These are phyloP conservation scores for Backusella australiensis DNA, from an alignment of 192 early-diverging fungal genomes.

Conservation along the genomic window DNA sequence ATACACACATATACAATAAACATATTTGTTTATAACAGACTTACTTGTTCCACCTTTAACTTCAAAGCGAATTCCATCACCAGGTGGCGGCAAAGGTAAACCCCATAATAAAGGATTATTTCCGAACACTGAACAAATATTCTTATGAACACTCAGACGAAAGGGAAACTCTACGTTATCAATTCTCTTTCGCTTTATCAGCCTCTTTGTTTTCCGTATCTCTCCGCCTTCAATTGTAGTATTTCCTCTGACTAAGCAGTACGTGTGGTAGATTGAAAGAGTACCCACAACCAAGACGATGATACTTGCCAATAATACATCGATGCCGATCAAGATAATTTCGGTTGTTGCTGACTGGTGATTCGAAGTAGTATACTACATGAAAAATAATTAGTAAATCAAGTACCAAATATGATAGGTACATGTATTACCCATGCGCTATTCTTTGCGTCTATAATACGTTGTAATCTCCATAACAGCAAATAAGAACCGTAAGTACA, in stretches of 20 bases:
- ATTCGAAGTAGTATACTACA: background rate
- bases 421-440: background rate
- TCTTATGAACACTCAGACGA: slow-evolving; percentile 69
- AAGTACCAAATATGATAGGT: background rate
- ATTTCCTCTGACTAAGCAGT: slow-evolving; percentile 57
- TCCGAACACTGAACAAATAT: slow-evolving; percentile 74
- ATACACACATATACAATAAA: background rate
- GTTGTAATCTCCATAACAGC: slow-evolving; percentile 52
- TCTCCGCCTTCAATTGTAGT: slow-evolving; percentile 80
- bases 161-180: slow-evolving; percentile 68
- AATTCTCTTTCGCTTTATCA: slow-evolving; percentile 56
- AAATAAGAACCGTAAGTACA: slow-evolving; percentile 54
- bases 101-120: slow-evolving; percentile 64
- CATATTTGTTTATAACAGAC: background rate
- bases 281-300: slow-evolving; percentile 69
- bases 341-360: background rate
- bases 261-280: slow-evolving; percentile 65
- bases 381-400: background rate
- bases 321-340: slow-evolving; percentile 31
- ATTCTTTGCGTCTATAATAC: slow-evolving; percentile 27
- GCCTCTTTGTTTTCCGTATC: slow-evolving; percentile 56
- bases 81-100: slow-evolving; percentile 55
- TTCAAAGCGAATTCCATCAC: slow-evolving; percentile 65
- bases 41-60: slow-evolving; percentile 43
- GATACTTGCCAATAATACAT: slow-evolving; percentile 64